Conservation (phyloP, 1,284 basidiomycete genomes). For the Porodaedalea pini region DNA sequence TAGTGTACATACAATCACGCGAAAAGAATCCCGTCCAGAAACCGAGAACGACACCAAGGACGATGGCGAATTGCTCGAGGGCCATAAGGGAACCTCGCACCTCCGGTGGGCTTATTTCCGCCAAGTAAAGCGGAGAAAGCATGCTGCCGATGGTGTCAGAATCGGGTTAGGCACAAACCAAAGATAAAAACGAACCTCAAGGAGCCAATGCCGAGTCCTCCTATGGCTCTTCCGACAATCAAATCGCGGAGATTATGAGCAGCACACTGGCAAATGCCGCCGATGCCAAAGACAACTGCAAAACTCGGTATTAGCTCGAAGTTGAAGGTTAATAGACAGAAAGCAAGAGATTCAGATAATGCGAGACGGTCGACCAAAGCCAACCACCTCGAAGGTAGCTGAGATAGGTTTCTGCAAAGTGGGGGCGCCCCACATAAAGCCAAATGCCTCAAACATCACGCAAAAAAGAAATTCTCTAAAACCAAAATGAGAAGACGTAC, state of each 20-base stretch:
- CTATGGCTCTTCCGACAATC: constrained; percentile 65
- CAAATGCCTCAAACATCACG: constrained; percentile 55
- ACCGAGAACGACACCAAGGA: constrained; percentile 71
- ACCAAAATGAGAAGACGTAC: constrained; percentile 34
- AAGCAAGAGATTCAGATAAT: constrained; percentile 6
- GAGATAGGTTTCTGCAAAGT: constrained; percentile 58
- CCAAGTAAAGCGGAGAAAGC: constrained; percentile 77
- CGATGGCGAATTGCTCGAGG: constrained; percentile 76
- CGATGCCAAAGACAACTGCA: constrained; percentile 66
- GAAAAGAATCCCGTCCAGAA: constrained; percentile 81
- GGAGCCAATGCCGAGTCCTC: constrained; percentile 77
- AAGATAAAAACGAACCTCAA: constrained; percentile 47
- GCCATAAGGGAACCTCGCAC: constrained; percentile 77
- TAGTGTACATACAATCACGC: constrained; percentile 46
- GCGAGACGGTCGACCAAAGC: constrained; percentile 36
- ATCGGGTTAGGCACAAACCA: neutral
- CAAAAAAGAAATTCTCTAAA: neutral
- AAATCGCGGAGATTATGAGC: constrained; percentile 55
- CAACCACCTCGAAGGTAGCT: constrained; percentile 53
- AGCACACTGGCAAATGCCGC: constrained; percentile 64
- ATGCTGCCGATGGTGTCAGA: constrained; percentile 42
- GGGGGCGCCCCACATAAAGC: constrained; percentile 69
- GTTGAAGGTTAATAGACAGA: neutral
- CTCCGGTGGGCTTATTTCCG: constrained; percentile 79
- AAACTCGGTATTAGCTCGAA: neutral